Evolutionary conservation across 2,329 filamentous ascomycete genomes (phyloP), one percentile per base, ranked within the genome.

Genomic region (Fusarium udum): DNA sequence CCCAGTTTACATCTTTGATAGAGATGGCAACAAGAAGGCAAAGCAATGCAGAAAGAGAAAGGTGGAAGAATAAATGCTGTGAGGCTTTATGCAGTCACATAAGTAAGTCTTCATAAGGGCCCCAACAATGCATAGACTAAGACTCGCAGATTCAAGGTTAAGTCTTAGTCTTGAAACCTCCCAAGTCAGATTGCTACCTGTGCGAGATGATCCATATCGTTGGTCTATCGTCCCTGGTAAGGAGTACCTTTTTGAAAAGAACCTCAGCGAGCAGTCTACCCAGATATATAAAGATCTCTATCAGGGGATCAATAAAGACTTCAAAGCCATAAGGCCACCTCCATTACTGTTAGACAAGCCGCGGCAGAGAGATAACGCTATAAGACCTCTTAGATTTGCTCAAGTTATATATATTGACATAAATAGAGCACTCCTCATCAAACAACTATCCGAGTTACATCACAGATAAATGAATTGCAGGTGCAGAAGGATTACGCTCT

Each of bases 231-330:
- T 40, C 40, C 63, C 57, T 34, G 48, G 57, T 20, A 65, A 65
- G 34, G 57, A 61, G 34, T 65, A 65, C 32, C 40, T 65, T 4
- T 65, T 65, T 45, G 34, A 52, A 31, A 65, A 42, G 32, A 40
- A 65, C 48, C 63, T 65, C 39, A 65, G 63, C 48, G 63, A 65
- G 26, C 46, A 65, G 32, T 65, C 63, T 11, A 40, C 22, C 34
- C 22, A 37, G 12, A 26, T 43, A 53, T 65, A 61, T 20, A 65
- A 65, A 42, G 52, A 56, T 26, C 52, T 56, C 12, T 56, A 16
- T 10, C 36, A 42, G 28, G 37, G 52, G 14, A 56, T 56, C 37
- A 28, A 42, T 7, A 56, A 42, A 11, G 39, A 31, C 9, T 56
- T 56, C 22, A 39, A 56, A 32, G 52, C 37, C 37, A 56, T 20